phyloP scores from a whole-genome alignment of 1,139 yeast species.

The Pichia sp. region DNA sequence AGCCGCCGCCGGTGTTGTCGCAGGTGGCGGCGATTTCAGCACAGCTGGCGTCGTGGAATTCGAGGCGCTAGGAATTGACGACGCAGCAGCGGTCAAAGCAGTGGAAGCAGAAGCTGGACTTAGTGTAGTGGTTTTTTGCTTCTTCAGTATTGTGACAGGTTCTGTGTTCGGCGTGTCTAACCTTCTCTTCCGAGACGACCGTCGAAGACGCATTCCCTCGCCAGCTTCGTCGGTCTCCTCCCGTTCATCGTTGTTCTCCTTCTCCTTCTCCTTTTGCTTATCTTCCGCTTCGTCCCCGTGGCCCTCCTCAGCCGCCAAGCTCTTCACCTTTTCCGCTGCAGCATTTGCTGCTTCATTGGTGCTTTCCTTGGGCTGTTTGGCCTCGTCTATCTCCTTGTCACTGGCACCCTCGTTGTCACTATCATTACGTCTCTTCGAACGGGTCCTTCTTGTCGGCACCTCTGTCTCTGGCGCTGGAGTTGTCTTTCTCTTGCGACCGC shows the following conservation, averaged over 20 bases:
- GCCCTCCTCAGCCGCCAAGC: not conserved
- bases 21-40: too few relatives aligned
- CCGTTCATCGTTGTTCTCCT: constrained; percentile 9
- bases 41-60: too few relatives aligned
- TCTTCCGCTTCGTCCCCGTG: constrained; percentile 2
- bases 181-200: constrained; percentile 10
- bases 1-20: too few relatives aligned
- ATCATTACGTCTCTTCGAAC: constrained; percentile 7
- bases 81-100: not conserved
- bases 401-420: constrained; percentile 6
- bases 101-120: not conserved
- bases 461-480: constrained; percentile 4
- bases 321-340: not conserved
- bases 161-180: not conserved
- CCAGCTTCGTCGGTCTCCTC: constrained; percentile 1
- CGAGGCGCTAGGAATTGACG: not conserved
- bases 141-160: not conserved
- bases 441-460: constrained; percentile 10
- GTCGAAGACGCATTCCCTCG: not conserved
- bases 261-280: not conserved
- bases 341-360: not conserved
- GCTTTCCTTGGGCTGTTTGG: not conserved
- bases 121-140: not conserved
- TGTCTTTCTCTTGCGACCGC: constrained; percentile 9
- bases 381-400: not conserved